Conservation (phyloP, 257 asterid genomes). For the Verbena officinalis region DNA sequence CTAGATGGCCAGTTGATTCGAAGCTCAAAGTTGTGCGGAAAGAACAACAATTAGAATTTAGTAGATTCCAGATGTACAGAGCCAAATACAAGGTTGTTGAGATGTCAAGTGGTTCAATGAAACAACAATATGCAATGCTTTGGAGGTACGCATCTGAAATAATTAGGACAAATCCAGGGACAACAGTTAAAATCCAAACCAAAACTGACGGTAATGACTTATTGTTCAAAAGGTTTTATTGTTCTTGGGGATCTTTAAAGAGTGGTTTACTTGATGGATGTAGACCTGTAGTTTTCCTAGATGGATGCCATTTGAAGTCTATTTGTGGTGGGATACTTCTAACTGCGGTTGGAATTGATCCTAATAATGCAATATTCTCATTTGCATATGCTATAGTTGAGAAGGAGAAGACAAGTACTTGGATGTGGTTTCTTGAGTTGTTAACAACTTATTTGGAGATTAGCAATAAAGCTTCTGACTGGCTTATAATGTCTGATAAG, state of each 20-base stretch:
- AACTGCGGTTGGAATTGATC: neutral
- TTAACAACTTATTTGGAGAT: neutral
- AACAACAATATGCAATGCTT: neutral
- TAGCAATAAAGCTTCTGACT: no score
- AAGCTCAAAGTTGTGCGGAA: neutral
- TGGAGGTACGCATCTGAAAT: neutral
- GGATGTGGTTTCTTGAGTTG: neutral
- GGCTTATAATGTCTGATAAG: neutral
- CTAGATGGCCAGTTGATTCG: neutral
- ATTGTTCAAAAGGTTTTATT: neutral
- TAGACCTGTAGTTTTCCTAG: neutral
- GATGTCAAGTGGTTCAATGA: neutral
- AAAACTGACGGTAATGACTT: neutral
- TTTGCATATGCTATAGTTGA: conserved; percentile 1
- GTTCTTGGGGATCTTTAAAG: neutral
- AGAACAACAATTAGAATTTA: neutral
- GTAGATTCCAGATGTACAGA: neutral
- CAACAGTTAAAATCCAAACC: neutral
- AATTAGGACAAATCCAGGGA: neutral
- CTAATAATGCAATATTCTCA: neutral
- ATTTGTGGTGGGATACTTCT: neutral
- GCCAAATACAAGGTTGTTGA: neutral
- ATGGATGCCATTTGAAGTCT: neutral
- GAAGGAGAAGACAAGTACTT: neutral
- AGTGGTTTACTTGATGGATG: neutral